Base-by-base conservation (phyloP, 2,329 filamentous ascomycete species). In the Nemania sp. region DNA sequence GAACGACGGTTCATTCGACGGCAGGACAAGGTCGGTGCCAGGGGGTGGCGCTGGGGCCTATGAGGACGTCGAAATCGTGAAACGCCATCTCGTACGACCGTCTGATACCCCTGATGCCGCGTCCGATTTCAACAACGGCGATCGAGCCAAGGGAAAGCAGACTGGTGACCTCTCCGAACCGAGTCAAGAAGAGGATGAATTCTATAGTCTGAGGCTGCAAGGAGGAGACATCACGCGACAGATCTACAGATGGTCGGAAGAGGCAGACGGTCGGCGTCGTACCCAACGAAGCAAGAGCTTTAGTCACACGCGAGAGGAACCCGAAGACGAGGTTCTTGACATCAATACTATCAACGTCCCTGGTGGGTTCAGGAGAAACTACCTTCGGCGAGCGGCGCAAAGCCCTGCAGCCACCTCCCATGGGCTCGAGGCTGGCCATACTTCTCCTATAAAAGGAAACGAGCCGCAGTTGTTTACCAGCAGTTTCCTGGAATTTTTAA, bases 211-310 rank as follows among this genome's bases (percentile, higher is more conserved):
- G 73, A 88, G 89, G 72, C 80, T 99, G 48, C 96, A 98, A 74
- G 95, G 95, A 62, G 95, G 95, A 65, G 95, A 99, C 74, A 90
- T 97, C 59, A 97, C 94, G 21, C 84, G 95, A 62, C 91, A 94
- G 56, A 96, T 99, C 69, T 99, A 99, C 80, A 89, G 91, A 69
- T 99, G 96, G 91, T 92, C 92, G 5, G 92, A 98, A 75, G 91
- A 96, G 73, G 90, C 90, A 53, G 88, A 96, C 72, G 81, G 86
- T 48, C 85, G 88, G 67, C 83, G 81, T 62, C 86, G 86, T 68
- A 80, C 87, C 71, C 86, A 89, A 69, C 87, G 94, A 69, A 97
- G 93, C 77, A 89, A 93, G 78, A 98, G 93, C 76, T 97, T 97
- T 74, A 87, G 89, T 69, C 78, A 91, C 47, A 83, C 89, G 37